Percentiles rank a stretch among this genome's conserved stretches.
These are phyloP conservation scores for Arachis monticola DNA, from an alignment of 331 rosid genomes.

Conservation along the genomic window DNA sequence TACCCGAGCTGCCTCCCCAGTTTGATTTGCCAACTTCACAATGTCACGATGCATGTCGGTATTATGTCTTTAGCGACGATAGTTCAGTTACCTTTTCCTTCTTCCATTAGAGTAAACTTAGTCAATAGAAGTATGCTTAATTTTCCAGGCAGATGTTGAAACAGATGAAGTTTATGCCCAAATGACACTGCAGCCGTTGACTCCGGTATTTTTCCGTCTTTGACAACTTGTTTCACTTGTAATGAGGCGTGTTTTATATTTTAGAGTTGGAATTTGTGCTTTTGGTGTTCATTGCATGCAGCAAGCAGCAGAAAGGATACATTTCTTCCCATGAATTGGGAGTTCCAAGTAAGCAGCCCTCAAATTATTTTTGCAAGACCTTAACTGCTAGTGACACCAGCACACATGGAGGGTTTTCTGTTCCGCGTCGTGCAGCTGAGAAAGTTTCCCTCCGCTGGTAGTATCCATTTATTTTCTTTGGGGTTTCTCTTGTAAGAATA, in stretches of 20 bases:
- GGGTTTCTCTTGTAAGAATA: slow-evolving; percentile 29
- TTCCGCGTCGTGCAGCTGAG: slow-evolving; percentile 98
- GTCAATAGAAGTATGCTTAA: slow-evolving; percentile 34
- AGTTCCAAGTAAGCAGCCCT: slow-evolving; percentile 88
- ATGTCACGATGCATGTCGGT: slow-evolving; percentile 94
- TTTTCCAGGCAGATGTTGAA: slow-evolving; percentile 94
- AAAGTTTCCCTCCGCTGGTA: slow-evolving; percentile 95
- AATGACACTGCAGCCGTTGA: slow-evolving; percentile 89
- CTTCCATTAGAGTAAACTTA: slow-evolving; percentile 7
- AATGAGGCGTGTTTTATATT: not conserved
- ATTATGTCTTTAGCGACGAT: not conserved
- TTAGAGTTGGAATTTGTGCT: slow-evolving; percentile 11
- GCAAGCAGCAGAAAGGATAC: slow-evolving; percentile 97
- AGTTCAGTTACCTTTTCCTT: slow-evolving; percentile 5
- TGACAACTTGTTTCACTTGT: not conserved
- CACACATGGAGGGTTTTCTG: slow-evolving; percentile 98
- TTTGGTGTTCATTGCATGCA: slow-evolving; percentile 37
- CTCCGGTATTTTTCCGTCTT: slow-evolving; percentile 55
- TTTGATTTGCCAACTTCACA: slow-evolving; percentile 86
- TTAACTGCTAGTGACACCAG: slow-evolving; percentile 95
- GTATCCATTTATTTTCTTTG: slow-evolving; percentile 29
- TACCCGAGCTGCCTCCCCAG: slow-evolving; percentile 88
- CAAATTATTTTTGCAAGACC: slow-evolving; percentile 95
- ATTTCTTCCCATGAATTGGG: slow-evolving; percentile 90
- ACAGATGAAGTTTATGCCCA: slow-evolving; percentile 97